Conservation (phyloP, 108 stramenopile genomes). For the Stephanodiscus minutulus region DNA sequence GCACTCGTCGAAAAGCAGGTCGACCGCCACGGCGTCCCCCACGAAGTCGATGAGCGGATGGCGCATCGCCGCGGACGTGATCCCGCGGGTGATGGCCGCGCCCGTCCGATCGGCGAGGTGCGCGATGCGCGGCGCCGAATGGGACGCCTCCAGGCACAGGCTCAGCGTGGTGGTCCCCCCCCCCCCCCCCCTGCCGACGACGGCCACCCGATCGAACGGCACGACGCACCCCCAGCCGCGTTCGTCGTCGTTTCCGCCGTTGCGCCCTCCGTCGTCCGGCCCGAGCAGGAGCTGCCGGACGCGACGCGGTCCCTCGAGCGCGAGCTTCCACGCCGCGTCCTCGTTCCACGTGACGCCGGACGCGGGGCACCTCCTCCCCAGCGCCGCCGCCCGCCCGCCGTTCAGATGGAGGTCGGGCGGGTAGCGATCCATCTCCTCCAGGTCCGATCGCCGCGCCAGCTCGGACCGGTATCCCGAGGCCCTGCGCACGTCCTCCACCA, state of each 20-base stretch:
- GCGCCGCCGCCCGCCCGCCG: not conserved
- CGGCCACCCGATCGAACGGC: slow-evolving; percentile 73
- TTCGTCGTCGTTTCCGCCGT: slow-evolving; percentile 1
- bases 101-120: slow-evolving; percentile 93
- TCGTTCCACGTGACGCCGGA: slow-evolving; percentile 73
- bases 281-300: slow-evolving; percentile 82
- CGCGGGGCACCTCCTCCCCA: slow-evolving; percentile 13
- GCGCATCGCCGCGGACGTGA: slow-evolving; percentile 70
- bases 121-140: slow-evolving; percentile 89
- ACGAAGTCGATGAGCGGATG: slow-evolving; percentile 88
- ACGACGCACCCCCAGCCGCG: slow-evolving; percentile 26
- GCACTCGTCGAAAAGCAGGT: slow-evolving; percentile 69
- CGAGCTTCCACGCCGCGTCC: slow-evolving; percentile 85
- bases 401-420: not conserved
- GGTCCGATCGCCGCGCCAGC: not conserved
- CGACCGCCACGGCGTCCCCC: slow-evolving; percentile 82
- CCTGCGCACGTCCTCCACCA: slow-evolving; percentile 80
- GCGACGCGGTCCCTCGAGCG: slow-evolving; percentile 83
- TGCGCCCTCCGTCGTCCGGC: slow-evolving; percentile 18
- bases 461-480: slow-evolving; percentile 30
- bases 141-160: slow-evolving; percentile 81
- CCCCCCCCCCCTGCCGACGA: not conserved
- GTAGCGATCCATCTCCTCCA: not conserved
- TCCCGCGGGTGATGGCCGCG: slow-evolving; percentile 83
- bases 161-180: slow-evolving; percentile 7